These are phyloP conservation scores for Xerocomellus amylosporus DNA, from an alignment of 768 basidiomycete genomes.

Conservation along the genomic window DNA sequence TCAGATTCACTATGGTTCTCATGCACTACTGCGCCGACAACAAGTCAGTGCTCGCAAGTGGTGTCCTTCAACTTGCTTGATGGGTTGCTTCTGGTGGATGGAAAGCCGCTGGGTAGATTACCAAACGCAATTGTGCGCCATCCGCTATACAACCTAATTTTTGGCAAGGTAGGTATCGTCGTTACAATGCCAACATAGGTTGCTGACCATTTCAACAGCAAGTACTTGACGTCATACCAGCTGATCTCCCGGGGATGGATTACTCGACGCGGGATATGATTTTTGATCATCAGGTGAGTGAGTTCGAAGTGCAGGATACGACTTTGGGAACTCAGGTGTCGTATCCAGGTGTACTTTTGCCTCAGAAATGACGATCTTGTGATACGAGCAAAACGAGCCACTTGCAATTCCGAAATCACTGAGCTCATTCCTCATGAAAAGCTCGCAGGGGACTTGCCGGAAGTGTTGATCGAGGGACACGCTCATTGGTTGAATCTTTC, in stretches of 20 bases:
- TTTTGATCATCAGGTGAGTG: conserved; percentile 18
- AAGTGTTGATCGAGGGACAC: conserved; percentile 20
- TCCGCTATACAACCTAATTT: conserved; percentile 24
- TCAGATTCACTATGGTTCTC: conserved; percentile 20
- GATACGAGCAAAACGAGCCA: conserved; percentile 15
- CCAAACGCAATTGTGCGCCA: conserved; percentile 31
- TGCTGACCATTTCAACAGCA: neutral
- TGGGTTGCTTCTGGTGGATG: conserved; percentile 25
- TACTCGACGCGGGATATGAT: conserved; percentile 19
- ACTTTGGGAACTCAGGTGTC: neutral
- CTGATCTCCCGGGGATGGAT: conserved; percentile 23
- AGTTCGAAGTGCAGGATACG: neutral
- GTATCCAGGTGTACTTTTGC: conserved; percentile 25
- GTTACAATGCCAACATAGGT: neutral
- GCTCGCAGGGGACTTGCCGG: conserved; percentile 27
- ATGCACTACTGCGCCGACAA: conserved; percentile 6
- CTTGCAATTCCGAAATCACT: neutral
- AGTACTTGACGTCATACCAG: conserved; percentile 17
- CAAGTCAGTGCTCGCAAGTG: conserved; percentile 17
- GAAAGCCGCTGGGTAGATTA: conserved; percentile 34
- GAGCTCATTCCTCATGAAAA: conserved; percentile 27
- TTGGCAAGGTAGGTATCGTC: conserved; percentile 32
- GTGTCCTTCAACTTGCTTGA: conserved; percentile 41
- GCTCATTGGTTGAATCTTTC: conserved; percentile 33
- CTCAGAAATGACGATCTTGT: conserved; percentile 16